These are phyloP conservation scores for Daldinia grandis DNA, from an alignment of 495 filamentous ascomycete genomes.

Conservation along the genomic window DNA sequence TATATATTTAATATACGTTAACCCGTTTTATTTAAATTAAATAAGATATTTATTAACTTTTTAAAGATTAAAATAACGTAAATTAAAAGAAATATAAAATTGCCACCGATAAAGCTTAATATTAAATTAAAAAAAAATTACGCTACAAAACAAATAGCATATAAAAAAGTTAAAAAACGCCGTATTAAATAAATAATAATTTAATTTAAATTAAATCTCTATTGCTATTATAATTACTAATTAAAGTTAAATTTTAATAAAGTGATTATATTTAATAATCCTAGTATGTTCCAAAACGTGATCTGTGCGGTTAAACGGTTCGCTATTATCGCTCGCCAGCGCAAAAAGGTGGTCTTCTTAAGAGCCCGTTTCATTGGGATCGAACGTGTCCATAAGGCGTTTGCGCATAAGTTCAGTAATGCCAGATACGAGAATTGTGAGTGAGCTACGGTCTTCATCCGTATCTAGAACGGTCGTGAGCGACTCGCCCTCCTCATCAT, in stretches of 20 bases:
- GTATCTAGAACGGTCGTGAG: slow-evolving; percentile 41
- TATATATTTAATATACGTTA: too few species aligned
- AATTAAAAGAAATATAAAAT: too few species aligned
- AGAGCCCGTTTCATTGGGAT: slow-evolving; percentile 43
- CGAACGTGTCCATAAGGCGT: slow-evolving; percentile 48
- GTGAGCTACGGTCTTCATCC: slow-evolving; percentile 48
- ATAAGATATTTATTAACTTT: too few species aligned
- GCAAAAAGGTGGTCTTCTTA: slow-evolving; percentile 22
- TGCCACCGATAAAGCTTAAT: too few species aligned
- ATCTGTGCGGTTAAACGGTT: slow-evolving; percentile 11
- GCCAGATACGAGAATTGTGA: slow-evolving; percentile 49
- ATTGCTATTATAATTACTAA: not conserved
- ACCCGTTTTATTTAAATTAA: too few species aligned
- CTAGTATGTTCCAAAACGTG: too few species aligned
- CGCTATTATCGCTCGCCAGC: slow-evolving; percentile 27
- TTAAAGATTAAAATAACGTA: too few species aligned
- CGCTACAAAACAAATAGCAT: too few species aligned
- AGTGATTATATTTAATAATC: too few species aligned
- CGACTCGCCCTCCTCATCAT: slow-evolving; percentile 41
- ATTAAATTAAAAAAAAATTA: too few species aligned
- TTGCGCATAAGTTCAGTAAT: slow-evolving; percentile 55
- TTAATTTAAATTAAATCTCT: not conserved
- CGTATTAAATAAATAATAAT: too few species aligned
- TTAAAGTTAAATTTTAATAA: not conserved
- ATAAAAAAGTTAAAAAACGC: too few species aligned